Conservation (phyloP, 176 grass and related monocot genomes). For the Puccinellia tenuiflora region DNA sequence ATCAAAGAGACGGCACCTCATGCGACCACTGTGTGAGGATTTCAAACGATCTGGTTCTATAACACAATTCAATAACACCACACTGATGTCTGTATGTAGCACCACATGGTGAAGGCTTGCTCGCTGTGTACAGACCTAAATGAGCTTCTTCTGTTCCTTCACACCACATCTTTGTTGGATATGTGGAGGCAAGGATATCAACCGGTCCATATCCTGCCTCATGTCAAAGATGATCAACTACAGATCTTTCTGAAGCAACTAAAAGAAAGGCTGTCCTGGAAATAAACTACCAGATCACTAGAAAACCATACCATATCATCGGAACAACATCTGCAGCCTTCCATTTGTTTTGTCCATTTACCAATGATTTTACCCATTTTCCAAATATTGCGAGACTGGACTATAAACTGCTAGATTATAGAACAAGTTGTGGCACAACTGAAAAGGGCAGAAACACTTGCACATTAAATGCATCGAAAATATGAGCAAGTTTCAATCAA, state of each 20-base stretch:
- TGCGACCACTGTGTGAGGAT: not conserved
- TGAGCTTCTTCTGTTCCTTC: not conserved
- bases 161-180: not conserved
- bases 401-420: not conserved
- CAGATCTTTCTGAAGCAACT: not conserved
- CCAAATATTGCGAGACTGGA: not conserved
- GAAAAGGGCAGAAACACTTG: not conserved
- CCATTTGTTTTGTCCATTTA: not conserved
- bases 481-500: not conserved
- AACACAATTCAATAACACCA: not conserved
- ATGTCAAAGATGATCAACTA: conserved; percentile 2
- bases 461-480: not conserved
- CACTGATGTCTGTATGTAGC: not conserved
- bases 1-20: not conserved
- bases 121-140: not conserved
- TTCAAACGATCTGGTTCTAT: not conserved
- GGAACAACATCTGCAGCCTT: not conserved
- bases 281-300: not conserved
- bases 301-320: not conserved
- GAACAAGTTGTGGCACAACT: not conserved
- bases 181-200: not conserved
- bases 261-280: not conserved
- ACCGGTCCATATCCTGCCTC: not conserved
- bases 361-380: not conserved
- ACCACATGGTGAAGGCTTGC: not conserved